Evolutionary conservation across 345 rosid species (phyloP).

Genomic region (Zanthoxylum bungeanum): DNA sequence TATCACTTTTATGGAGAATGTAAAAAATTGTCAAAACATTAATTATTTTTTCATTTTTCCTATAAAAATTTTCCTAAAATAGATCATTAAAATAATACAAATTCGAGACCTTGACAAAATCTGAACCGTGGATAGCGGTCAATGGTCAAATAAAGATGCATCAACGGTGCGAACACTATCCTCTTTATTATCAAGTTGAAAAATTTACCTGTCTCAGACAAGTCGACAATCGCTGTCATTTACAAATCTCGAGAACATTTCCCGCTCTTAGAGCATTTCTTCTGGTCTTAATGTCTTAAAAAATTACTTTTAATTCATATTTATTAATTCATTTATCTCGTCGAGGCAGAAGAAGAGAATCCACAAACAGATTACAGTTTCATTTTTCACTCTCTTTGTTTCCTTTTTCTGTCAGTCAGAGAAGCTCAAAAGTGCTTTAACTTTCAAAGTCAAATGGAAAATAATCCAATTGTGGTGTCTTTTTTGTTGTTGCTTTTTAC

Average conservation of each 20-base stretch:
- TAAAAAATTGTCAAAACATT: no score
- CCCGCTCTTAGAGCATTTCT: slow-evolving; percentile 23
- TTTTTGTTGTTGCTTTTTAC: slow-evolving; percentile 25
- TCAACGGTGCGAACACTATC: not conserved
- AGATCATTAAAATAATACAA: no score
- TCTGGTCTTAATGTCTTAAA: slow-evolving; percentile 12
- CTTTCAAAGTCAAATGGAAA: slow-evolving; percentile 25
- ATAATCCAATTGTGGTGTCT: slow-evolving; percentile 21
- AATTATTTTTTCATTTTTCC: no score
- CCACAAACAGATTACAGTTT: slow-evolving; percentile 1
- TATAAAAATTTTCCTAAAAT: no score
- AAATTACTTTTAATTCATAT: not conserved
- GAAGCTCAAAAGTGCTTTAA: not conserved
- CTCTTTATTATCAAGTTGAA: not conserved
- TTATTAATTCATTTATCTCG: slow-evolving; percentile 18
- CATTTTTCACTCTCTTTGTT: no score
- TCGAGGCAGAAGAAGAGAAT: slow-evolving; percentile 22
- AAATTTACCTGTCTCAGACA: slow-evolving; percentile 28
- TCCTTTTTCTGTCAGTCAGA: slow-evolving; percentile 13
- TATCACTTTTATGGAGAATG: no score
- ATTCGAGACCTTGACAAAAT: not conserved
- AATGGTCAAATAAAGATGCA: not conserved
- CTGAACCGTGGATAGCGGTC: not conserved
- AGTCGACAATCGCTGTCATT: slow-evolving; percentile 51
- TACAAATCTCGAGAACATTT: slow-evolving; percentile 52